Evolutionary conservation across 768 basidiomycete genomes (phyloP).

Genomic region (Pleurotus cornucopiae): DNA sequence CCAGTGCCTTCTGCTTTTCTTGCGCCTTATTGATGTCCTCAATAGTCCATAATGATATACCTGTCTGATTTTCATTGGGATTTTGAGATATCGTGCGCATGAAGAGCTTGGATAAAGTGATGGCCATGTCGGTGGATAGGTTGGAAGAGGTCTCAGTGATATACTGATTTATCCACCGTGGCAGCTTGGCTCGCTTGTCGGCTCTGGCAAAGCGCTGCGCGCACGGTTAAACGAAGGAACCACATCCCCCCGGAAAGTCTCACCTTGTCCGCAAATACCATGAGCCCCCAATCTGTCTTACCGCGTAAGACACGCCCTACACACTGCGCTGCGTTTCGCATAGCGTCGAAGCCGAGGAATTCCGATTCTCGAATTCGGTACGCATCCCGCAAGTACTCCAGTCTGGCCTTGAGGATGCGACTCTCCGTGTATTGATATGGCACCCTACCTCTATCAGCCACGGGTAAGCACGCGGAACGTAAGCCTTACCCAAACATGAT

Average conservation of each 20-base stretch:
- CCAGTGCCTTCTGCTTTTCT: conserved; percentile 69
- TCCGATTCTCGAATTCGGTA: conserved; percentile 98
- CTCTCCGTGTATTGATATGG: conserved; percentile 99
- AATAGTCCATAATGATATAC: conserved; percentile 91
- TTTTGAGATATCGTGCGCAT: conserved; percentile 99
- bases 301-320: conserved; percentile 96
- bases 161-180: conserved; percentile 98
- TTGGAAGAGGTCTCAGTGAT: conserved; percentile 98
- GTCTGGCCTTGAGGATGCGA: conserved; percentile 91
- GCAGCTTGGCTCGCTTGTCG: conserved; percentile 92
- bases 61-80: conserved; percentile 93
- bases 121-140: conserved; percentile 95
- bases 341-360: conserved; percentile 98
- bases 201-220: conserved; percentile 83
- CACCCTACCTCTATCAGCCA: conserved; percentile 44
- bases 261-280: conserved; percentile 99
- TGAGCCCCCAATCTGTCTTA: conserved; percentile 99
- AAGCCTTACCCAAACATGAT: conserved; percentile 93
- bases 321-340: conserved; percentile 99
- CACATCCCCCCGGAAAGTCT: conserved; percentile 8
- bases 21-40: conserved; percentile 89
- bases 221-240: conserved; percentile 2
- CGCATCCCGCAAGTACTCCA: conserved; percentile 97
- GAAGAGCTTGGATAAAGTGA: conserved; percentile 91
- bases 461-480: background rate